Evolutionary conservation across 768 basidiomycete genomes (phyloP), one percentile per base, ranked within the genome.

Genomic region (Kwoniella botswanensis): DNA sequence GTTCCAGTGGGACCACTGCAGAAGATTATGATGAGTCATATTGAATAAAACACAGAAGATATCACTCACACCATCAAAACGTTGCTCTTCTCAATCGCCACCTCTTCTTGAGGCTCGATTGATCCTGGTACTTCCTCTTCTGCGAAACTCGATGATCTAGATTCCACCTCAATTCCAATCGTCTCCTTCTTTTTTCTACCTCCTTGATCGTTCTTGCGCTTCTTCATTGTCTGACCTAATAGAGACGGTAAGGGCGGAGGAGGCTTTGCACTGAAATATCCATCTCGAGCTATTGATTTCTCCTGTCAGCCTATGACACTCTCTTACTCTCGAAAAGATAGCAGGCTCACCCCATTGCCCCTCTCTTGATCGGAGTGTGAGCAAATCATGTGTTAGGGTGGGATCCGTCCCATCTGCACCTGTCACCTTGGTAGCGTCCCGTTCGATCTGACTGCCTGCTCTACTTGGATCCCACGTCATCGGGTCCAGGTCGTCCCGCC

Each of bases 11-110:
- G 82, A 29, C 83, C 84, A 57, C 80, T 82, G 24, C 10, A 41
- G 35, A 35, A 35, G 35, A 35, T 35, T 9, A 9, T 35, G 35
- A 35, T 35, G 0, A 35, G 35, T 35, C 35, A 35, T 35, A 35
- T 6, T 35, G 6, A 35, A 7, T 35, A 6, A 35, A 35, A 1
- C 1, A 0, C 7, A 9, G 7, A 35, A 7, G 6, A 35, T 35
- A 35, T 35, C 44, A 84, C 88, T 75, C 80, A 94, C 94, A 98
- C 88, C 69, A 98, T 90, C 54, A 98, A 85, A 3, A 98, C 93
- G 80, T 98, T 98, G 76, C 93, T 94, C 87, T 98, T 98, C 86
- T 98, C 95, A 64, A 96, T 75, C 50, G 73, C 73, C 2, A 83
- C 74, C 44, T 76, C 72, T n/a, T 79, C 77, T 52, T 72, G 76